phyloP scores from a whole-genome alignment of 768 basidiomycete genomes.

The Lyophyllum shimeji region DNA sequence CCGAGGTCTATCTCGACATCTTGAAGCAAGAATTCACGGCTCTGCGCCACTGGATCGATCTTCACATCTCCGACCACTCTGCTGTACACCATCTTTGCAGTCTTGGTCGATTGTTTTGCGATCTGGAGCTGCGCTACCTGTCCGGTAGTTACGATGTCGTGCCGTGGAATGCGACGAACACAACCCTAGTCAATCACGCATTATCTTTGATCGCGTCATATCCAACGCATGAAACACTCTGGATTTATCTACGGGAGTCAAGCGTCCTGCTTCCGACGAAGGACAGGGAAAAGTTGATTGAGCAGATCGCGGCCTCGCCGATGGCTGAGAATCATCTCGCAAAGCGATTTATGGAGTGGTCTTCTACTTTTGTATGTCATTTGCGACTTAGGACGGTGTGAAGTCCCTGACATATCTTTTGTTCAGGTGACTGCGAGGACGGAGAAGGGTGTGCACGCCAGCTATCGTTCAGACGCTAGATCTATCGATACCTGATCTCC shows the following conservation, averaged over 20 bases:
- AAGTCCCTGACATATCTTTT: not conserved
- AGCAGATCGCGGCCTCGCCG: constrained; percentile 5
- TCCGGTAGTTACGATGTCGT: not conserved
- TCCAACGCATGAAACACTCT: constrained; percentile 61
- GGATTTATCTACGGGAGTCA: constrained; percentile 53
- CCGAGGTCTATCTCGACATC: constrained; percentile 26
- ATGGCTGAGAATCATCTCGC: not conserved
- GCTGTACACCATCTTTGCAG: constrained; percentile 55
- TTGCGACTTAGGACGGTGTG: not conserved
- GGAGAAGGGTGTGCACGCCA: not conserved
- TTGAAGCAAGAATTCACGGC: constrained; percentile 37
- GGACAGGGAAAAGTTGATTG: constrained; percentile 3
- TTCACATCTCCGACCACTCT: constrained; percentile 68
- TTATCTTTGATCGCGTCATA: constrained; percentile 47
- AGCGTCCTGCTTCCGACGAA: not conserved
- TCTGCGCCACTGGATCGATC: constrained; percentile 53
- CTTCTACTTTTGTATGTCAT: not conserved
- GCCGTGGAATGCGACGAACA: not conserved
- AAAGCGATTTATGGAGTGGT: constrained; percentile 8
- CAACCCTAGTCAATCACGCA: constrained; percentile 39
- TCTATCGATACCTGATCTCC: too few relatives aligned
- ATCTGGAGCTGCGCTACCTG: constrained; percentile 10
- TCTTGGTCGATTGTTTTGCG: constrained; percentile 31
- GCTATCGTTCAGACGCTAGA: too few relatives aligned
- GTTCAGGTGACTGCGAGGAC: not conserved